Base-by-base conservation (phyloP, 2,329 filamentous ascomycete genomes). In the Penicillium sp. region DNA sequence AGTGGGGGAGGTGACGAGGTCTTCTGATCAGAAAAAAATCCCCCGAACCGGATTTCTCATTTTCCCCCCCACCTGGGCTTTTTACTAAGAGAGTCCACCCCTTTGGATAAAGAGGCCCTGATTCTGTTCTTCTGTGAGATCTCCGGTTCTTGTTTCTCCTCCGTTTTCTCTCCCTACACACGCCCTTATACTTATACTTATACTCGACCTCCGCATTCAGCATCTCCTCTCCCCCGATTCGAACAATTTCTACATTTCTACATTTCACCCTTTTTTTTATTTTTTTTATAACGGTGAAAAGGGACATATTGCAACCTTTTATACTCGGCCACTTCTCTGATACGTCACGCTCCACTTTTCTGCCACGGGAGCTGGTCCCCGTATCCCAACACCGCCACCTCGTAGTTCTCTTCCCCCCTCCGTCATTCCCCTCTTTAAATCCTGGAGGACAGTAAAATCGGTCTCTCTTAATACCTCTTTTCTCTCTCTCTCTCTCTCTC, bases 1-100 rank as follows among this genome's bases (percentile, higher is more conserved):
- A 64, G 63, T 62, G 63, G 63, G 62, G 60, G 54, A 54, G 49
- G 61, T 65, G 64, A 65, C 60, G 65, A 64, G 68, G 68, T 70
- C 69, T 66, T 66, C 67, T 70, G 68, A 70, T 70, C 67, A 69
- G 51, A 62, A 69, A 68, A 68, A 71, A 70, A 69, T 65, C 60
- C 55, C 52, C 57, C 58, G 64, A 65, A 65, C 64, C 64, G 64
- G 64, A 66, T 66, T 66, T 64, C 59, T 58, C 33, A 21, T 15
- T n/a, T 10, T 7, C 11, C 36, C 56, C 54, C 58, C 58, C 54
- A 48, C 53, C 53, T 46, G 45, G n/a, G 40, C 34, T 38, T 57
- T 44, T 34, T 9, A 21, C 13, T 3, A 9, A 11, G 16, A 15
- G 61, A 15, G 61, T 62, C 63, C 64, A 65, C 66, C 61, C 53